Conservation (phyloP, 2,329 filamentous ascomycete genomes). For the Fusarium guadeloupense region DNA sequence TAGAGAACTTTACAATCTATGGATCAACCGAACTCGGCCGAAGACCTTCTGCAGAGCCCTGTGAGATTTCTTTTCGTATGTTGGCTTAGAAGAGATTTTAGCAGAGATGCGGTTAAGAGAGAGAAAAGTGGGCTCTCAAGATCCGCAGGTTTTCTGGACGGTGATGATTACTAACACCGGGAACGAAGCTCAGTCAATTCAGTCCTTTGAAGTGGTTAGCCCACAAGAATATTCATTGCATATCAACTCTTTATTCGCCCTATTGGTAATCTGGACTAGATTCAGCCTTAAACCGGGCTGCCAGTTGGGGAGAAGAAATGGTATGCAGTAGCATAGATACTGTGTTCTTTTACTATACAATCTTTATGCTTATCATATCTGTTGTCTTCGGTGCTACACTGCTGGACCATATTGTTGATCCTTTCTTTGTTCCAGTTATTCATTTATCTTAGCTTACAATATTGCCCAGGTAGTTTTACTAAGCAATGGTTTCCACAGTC, state of each 20-base stretch:
- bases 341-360: not conserved
- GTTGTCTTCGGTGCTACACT: not conserved
- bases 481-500: not conserved
- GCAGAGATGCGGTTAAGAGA: no score
- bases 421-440: not conserved
- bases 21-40: slow-evolving; percentile 9
- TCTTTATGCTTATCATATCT: not conserved
- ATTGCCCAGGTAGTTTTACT: not conserved
- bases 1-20: slow-evolving; percentile 21
- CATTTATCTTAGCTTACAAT: not conserved
- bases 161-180: no score
- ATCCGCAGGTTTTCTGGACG: no score
- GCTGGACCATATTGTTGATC: not conserved
- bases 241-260: no score
- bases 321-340: not conserved
- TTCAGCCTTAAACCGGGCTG: not conserved
- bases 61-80: slow-evolving; percentile 24
- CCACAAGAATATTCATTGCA: no score
- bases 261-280: no score
- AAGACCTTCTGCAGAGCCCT: slow-evolving; percentile 13
- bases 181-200: no score
- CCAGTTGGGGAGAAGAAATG: not conserved
- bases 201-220: slow-evolving; percentile 27
- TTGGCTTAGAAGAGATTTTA: no score
- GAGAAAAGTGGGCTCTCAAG: no score